These are phyloP conservation scores for Excoecaria cochinchinensis DNA, from an alignment of 345 rosid species.

Conservation along the genomic window DNA sequence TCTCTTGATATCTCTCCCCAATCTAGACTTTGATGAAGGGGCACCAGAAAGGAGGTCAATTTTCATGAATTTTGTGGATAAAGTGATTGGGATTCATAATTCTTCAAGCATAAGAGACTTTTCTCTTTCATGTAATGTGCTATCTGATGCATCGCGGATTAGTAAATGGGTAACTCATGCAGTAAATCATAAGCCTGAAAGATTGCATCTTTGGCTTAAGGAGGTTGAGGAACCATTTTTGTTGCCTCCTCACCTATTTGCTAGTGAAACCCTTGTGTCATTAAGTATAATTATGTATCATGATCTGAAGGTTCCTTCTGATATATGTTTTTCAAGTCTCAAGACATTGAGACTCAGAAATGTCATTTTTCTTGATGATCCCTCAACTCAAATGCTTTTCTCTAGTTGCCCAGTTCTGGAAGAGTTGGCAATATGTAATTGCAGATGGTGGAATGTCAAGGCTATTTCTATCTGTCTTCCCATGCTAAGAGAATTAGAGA, in stretches of 20 bases:
- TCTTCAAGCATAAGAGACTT: neutral
- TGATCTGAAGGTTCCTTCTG: neutral
- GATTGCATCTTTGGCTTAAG: neutral
- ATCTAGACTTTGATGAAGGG: neutral
- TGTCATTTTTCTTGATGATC: slow-evolving; percentile 17
- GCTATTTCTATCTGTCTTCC: neutral
- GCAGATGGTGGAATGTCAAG: neutral
- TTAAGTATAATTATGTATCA: neutral
- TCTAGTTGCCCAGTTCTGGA: slow-evolving; percentile 21
- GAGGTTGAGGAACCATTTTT: neutral
- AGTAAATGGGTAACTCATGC: neutral
- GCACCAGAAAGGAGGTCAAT: neutral
- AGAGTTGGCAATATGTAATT: neutral
- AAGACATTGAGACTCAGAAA: slow-evolving; percentile 28
- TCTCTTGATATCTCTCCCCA: neutral
- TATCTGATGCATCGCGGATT: neutral
- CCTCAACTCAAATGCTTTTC: slow-evolving; percentile 9
- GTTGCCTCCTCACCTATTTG: too few species aligned
- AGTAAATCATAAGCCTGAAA: neutral
- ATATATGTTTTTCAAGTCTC: slow-evolving; percentile 3
- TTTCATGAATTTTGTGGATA: neutral
- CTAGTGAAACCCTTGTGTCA: neutral
- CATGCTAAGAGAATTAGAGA: neutral
- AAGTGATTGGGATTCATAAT: neutral
- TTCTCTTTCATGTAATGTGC: neutral